Conservation (phyloP, 305 asterid species). For the Monarda citriodora region DNA sequence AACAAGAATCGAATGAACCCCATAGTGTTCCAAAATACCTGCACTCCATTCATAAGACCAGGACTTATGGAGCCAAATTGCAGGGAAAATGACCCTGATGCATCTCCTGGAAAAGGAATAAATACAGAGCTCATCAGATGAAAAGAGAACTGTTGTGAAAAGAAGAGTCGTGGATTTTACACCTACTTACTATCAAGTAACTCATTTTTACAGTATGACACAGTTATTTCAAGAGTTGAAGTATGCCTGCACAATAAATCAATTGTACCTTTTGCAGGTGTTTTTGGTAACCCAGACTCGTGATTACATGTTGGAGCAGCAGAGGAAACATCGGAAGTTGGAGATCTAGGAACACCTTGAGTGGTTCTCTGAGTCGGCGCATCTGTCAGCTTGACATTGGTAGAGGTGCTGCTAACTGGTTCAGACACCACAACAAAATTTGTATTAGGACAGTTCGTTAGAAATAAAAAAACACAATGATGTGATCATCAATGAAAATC, state of each 20-base stretch:
- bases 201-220: not conserved
- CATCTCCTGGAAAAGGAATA: constrained; percentile 50
- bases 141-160: not conserved
- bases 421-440: constrained; percentile 39
- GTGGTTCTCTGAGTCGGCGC: constrained; percentile 43
- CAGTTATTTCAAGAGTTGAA: constrained; percentile 8
- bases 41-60: constrained; percentile 73
- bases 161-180: constrained; percentile 5
- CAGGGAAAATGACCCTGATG: constrained; percentile 64
- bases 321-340: constrained; percentile 47
- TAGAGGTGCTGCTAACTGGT: constrained; percentile 29
- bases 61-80: constrained; percentile 97
- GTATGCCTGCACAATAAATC: constrained; percentile 2
- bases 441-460: not conserved
- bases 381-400: constrained; percentile 35
- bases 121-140: constrained; percentile 18
- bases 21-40: constrained; percentile 39
- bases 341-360: constrained; percentile 49
- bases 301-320: constrained; percentile 48
- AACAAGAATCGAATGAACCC: not conserved
- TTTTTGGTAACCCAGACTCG: constrained; percentile 41
- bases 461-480: not conserved
- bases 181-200: not conserved
- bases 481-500: not conserved
- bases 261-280: constrained; percentile 68